Conservation (phyloP, 2,329 filamentous ascomycete genomes). For the Sporothrix curviconia region DNA sequence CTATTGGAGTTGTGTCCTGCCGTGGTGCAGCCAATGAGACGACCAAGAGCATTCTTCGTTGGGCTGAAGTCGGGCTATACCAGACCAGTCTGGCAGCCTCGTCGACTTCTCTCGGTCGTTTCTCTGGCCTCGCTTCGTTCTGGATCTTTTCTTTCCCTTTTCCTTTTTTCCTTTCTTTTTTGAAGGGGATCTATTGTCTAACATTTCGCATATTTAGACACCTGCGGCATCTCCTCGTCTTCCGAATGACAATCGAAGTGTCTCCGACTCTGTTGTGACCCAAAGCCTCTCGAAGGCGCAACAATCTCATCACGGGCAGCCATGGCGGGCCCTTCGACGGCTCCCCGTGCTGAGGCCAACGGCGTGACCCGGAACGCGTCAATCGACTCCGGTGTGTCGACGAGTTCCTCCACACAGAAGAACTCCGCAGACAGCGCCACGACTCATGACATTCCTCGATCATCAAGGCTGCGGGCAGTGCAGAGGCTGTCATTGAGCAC, state of each 20-base stretch:
- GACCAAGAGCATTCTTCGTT: background rate
- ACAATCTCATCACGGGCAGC: constrained; percentile 32
- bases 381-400: constrained; percentile 86
- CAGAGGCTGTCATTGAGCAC: constrained; percentile 82
- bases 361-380: constrained; percentile 67
- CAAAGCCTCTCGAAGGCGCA: constrained; percentile 37
- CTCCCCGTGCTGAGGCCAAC: constrained; percentile 35
- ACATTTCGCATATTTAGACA: constrained; percentile 25
- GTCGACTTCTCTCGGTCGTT: background rate
- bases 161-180: background rate
- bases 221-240: constrained; percentile 23
- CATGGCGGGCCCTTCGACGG: constrained; percentile 43
- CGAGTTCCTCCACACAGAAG: constrained; percentile 51
- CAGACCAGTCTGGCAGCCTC: constrained; percentile 2
- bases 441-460: constrained; percentile 69
- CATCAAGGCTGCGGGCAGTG: constrained; percentile 77
- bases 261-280: constrained; percentile 37
- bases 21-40: constrained; percentile 4
- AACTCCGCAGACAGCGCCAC: constrained; percentile 51
- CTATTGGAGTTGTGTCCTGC: no score
- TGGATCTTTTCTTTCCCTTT: background rate
- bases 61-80: constrained; percentile 6
- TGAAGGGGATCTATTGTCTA: background rate
- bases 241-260: constrained; percentile 46
- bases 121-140: background rate